A percentile compares a stretch with the other conserved stretches of the same genome.
These are phyloP conservation scores for Funneliformis geosporum DNA, from an alignment of 192 early-diverging fungal species.

Conservation along the genomic window DNA sequence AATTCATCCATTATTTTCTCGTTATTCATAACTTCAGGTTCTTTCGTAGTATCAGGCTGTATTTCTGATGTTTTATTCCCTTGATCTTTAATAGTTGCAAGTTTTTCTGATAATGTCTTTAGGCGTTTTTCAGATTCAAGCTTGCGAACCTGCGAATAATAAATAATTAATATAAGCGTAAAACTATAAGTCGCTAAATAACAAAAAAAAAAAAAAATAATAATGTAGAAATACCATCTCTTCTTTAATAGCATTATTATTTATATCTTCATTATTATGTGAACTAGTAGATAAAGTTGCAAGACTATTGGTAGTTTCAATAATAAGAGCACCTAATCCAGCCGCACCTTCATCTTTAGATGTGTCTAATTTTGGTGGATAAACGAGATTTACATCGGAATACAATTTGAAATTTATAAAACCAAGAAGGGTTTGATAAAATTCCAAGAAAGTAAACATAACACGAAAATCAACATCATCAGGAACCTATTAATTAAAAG, in stretches of 20 bases:
- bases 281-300: slow-evolving; percentile 35
- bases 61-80: neutral
- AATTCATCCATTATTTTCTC: slow-evolving; percentile 57
- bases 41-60: slow-evolving; percentile 18
- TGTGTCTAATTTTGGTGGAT: slow-evolving; percentile 84
- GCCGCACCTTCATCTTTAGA: slow-evolving; percentile 62
- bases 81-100: slow-evolving; percentile 13
- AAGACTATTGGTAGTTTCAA: slow-evolving; percentile 56
- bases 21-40: slow-evolving; percentile 25
- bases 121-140: slow-evolving; percentile 20
- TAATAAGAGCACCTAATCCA: slow-evolving; percentile 65
- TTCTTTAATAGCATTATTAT: neutral
- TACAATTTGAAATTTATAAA: slow-evolving; percentile 97
- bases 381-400: slow-evolving; percentile 82
- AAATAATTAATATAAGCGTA: neutral
- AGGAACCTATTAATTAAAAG: slow-evolving; percentile 60
- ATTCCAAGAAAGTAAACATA: slow-evolving; percentile 96
- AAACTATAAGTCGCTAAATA: neutral
- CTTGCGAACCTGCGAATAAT: slow-evolving; percentile 1
- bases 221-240: neutral
- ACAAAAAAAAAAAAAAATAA: too few species aligned
- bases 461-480: slow-evolving; percentile 95
- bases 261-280: slow-evolving; percentile 31
- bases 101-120: slow-evolving; percentile 20
- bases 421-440: slow-evolving; percentile 88